Percentiles rank a stretch among this genome's conserved stretches.
phyloP scores from a whole-genome alignment of 495 filamentous ascomycete species.

The Astrothelium subdiscretum region DNA sequence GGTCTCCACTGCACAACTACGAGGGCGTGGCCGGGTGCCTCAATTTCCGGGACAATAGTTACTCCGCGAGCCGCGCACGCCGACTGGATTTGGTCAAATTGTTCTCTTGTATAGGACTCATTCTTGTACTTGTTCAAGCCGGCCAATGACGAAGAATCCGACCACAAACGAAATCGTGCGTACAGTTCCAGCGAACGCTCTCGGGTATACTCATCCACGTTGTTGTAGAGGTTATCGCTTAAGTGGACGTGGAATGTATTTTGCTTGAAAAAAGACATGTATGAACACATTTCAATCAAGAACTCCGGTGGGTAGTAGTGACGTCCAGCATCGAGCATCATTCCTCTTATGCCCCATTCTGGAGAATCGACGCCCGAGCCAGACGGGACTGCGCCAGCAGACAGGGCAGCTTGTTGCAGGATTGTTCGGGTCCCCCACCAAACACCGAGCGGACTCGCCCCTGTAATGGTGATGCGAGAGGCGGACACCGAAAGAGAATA shows the following conservation, averaged over 20 bases:
- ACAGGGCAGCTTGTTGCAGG: constrained; percentile 35
- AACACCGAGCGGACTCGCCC: constrained; percentile 39
- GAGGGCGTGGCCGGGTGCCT: constrained; percentile 40
- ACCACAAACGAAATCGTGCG: constrained; percentile 35
- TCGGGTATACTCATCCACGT: constrained; percentile 24
- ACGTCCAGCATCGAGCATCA: constrained; percentile 39
- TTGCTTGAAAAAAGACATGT: constrained; percentile 44
- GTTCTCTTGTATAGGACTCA: constrained; percentile 36
- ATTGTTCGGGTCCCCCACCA: constrained; percentile 44
- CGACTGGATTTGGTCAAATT: constrained; percentile 36
- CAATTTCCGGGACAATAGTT: constrained; percentile 42
- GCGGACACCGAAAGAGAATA: constrained; percentile 33
- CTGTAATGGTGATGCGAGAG: constrained; percentile 33
- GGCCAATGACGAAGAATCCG: constrained; percentile 24
- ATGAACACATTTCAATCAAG: constrained; percentile 39
- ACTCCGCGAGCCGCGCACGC: constrained; percentile 38
- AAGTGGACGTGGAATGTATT: constrained; percentile 43
- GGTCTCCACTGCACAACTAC: constrained; percentile 43
- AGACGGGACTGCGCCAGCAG: constrained; percentile 23
- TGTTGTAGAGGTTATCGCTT: constrained; percentile 40
- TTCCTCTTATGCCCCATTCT: constrained; percentile 38
- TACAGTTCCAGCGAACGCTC: constrained; percentile 32
- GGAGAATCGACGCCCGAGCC: constrained; percentile 35
- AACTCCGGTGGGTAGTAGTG: constrained; percentile 43
- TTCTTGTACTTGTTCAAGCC: constrained; percentile 36